Evolutionary conservation across 1,284 basidiomycete genomes (phyloP), one percentile per base, ranked within the genome.

Genomic region (Malassezia sp.): DNA sequence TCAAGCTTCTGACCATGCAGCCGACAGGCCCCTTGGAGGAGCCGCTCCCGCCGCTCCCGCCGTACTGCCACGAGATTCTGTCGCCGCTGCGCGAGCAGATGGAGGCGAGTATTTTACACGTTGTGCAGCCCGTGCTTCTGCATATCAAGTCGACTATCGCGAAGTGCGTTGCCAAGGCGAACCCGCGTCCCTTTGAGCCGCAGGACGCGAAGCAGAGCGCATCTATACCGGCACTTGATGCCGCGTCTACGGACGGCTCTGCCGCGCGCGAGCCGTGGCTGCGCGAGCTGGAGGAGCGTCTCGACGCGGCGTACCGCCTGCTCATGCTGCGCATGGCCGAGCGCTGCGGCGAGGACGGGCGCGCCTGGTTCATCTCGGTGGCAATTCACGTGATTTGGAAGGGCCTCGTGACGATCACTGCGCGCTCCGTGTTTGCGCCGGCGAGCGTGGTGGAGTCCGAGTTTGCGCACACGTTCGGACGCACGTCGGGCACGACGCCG

Each of bases 381-480:
- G 64, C 63, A 15, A 60, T 63, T 18, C 62, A 69, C 38, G 24
- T 56, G 33, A 62, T 69, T 45, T 69, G 66, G 66, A 69, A 69
- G 29, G 66, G 60, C 7, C 53, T 69, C 4, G 33, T 69, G 36
- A 47, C 60, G 31, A 53, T 69, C 26, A 65, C 62, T 14, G 52
- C 63, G 2, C 52, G 60, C 17, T 59, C 54, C 12, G 58, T 62
- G 23, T 52, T 50, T 26, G 42, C 42, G 9, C 48, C 48, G 17
- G 42, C 42, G 12, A 37, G 33, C 23, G 30, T 44, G 7, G 48
- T 50, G 1, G 41, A 50, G 15, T 24, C 42, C 5, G 30, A 50
- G 31, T 42, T 50, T n/a, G 11, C 30, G 1, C 42, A 42, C 9
- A 40, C 42, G n/a, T 40, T 40, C 26, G 42, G 48, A 10, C 42